A percentile compares a stretch with the other conserved stretches of the same genome.
Conservation (phyloP, 306 rosid genomes). For the Acmispon strigosus region DNA sequence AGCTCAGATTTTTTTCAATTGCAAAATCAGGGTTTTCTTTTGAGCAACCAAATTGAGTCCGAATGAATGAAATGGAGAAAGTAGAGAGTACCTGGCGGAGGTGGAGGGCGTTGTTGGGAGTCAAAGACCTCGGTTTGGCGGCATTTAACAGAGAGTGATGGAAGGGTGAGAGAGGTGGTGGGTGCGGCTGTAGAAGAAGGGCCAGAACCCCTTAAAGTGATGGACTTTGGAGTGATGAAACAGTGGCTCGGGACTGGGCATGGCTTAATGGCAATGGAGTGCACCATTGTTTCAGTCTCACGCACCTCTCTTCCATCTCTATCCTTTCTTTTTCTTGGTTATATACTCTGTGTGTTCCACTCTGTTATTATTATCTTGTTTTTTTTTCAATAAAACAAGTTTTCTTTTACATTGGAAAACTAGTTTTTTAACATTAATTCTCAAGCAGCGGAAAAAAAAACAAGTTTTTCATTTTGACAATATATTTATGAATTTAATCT, state of each 20-base stretch:
- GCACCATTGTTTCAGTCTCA: constrained; percentile 3
- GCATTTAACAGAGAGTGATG: constrained; percentile 35
- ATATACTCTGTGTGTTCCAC: background rate
- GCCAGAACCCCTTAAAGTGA: background rate
- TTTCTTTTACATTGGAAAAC: too few relatives aligned
- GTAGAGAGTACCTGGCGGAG: constrained; percentile 28
- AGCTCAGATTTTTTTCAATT: background rate
- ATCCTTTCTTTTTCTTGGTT: background rate
- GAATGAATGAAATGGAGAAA: background rate
- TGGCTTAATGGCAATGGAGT: constrained; percentile 7
- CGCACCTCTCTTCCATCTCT: background rate
- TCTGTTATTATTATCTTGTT: too few relatives aligned
- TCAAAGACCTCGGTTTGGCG: constrained; percentile 34
- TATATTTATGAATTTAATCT: too few relatives aligned
- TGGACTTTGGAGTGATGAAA: background rate
- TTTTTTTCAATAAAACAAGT: background rate
- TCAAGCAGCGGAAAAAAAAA: too few relatives aligned
- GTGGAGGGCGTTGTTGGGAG: constrained; percentile 15
- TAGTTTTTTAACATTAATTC: too few relatives aligned
- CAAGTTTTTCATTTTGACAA: too few relatives aligned
- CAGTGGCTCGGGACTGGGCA: constrained; percentile 8
- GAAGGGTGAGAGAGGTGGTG: constrained; percentile 19
- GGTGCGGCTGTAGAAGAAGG: constrained; percentile 12
- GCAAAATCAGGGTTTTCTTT: background rate
- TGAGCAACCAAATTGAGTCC: background rate